These are phyloP conservation scores for Penicillium tannophilum DNA, from an alignment of 495 filamentous ascomycete genomes.

Conservation along the genomic window DNA sequence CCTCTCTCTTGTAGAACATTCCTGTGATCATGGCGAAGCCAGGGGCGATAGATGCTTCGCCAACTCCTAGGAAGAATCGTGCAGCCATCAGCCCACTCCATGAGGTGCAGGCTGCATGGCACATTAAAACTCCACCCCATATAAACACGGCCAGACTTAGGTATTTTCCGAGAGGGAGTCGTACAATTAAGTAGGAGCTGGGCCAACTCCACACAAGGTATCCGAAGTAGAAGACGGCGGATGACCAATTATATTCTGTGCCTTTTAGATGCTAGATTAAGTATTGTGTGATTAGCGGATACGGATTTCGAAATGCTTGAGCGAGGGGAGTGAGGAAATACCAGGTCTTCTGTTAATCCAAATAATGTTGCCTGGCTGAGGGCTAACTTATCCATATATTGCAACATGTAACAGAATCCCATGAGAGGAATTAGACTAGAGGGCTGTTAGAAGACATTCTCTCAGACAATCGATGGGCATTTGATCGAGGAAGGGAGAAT, in stretches of 20 bases:
- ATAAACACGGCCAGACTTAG: slow-evolving; percentile 34
- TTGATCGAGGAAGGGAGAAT: neutral
- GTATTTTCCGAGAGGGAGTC: slow-evolving; percentile 56
- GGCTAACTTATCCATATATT: slow-evolving; percentile 62
- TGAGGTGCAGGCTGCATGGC: slow-evolving; percentile 49
- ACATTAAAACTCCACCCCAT: slow-evolving; percentile 37
- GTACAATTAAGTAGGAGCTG: slow-evolving; percentile 52
- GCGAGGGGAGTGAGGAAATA: slow-evolving; percentile 6
- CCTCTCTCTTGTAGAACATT: slow-evolving; percentile 56
- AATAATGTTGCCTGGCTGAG: slow-evolving; percentile 57
- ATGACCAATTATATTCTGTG: slow-evolving; percentile 52
- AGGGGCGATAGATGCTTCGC: slow-evolving; percentile 59
- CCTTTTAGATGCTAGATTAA: slow-evolving; percentile 33
- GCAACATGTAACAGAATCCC: slow-evolving; percentile 50
- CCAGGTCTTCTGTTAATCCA: slow-evolving; percentile 45
- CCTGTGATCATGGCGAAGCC: slow-evolving; percentile 60
- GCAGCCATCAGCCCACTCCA: slow-evolving; percentile 51
- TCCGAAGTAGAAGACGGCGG: slow-evolving; percentile 52
- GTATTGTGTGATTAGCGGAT: neutral
- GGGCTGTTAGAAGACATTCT: neutral
- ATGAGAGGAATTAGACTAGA: slow-evolving; percentile 51
- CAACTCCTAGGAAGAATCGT: slow-evolving; percentile 56
- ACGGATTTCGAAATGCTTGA: neutral
- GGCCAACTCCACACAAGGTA: slow-evolving; percentile 54
- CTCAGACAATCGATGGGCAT: neutral